A percentile compares a stretch with the other conserved stretches of the same genome.
Conservation (phyloP, 345 rosid genomes). For the Zanthoxylum bungeanum region DNA sequence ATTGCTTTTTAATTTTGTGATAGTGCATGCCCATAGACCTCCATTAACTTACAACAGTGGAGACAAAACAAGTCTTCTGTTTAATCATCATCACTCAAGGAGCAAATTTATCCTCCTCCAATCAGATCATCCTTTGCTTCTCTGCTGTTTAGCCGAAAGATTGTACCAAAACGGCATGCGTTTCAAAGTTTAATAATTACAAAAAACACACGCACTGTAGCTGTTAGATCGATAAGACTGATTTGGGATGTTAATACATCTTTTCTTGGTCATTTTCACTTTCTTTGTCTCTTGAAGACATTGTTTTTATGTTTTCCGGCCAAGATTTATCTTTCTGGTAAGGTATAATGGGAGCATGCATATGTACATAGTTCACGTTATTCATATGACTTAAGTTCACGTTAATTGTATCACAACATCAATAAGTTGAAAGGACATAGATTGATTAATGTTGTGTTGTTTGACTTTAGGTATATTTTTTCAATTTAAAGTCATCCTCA, state of each 20-base stretch:
- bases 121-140: too few species aligned
- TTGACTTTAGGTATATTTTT: too few species aligned
- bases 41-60: slow-evolving; percentile 29
- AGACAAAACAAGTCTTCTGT: slow-evolving; percentile 41
- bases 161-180: neutral
- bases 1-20: slow-evolving; percentile 14
- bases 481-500: too few species aligned
- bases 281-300: neutral
- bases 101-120: neutral
- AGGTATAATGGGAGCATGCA: neutral
- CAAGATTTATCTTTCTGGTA: neutral
- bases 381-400: neutral
- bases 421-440: too few species aligned
- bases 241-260: neutral
- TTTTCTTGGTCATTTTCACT: neutral
- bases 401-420: too few species aligned
- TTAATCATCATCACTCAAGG: slow-evolving; percentile 31
- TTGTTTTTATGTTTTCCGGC: neutral
- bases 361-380: neutral
- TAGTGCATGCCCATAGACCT: slow-evolving; percentile 35
- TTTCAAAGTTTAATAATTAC: neutral
- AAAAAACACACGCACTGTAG: neutral
- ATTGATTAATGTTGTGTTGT: too few species aligned
- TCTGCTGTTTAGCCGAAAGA: slow-evolving; percentile 13
- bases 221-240: neutral